Conservation (phyloP, 306 rosid genomes). For the Vigna hirtella region DNA sequence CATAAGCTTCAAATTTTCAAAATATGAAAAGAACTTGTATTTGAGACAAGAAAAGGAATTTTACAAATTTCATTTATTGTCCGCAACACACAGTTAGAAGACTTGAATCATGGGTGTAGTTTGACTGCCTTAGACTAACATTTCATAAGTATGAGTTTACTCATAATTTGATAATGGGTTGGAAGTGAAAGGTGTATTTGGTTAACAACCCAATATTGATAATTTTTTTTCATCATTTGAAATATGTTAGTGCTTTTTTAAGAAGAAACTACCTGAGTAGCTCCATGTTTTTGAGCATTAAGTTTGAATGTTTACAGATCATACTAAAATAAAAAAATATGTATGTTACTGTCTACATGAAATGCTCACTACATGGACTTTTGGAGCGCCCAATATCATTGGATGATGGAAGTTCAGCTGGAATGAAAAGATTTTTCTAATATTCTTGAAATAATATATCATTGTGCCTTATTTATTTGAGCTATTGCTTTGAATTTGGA, state of each 20-base stretch:
- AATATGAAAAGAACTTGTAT: not conserved
- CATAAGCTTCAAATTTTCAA: not conserved
- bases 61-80: not conserved
- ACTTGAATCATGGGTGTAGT: not conserved
- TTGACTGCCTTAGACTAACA: not conserved
- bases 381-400: constrained; percentile 28
- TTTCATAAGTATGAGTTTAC: not conserved
- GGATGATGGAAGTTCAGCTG: not conserved
- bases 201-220: no score
- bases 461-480: not conserved
- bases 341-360: not conserved
- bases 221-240: not conserved
- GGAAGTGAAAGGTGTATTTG: not conserved
- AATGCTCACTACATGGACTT: constrained; percentile 8
- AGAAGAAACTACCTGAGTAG: not conserved
- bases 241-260: not conserved
- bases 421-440: constrained; percentile 26
- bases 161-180: not conserved
- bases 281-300: not conserved
- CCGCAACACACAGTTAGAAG: not conserved
- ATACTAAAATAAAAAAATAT: not conserved
- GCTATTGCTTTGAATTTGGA: not conserved
- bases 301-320: not conserved
- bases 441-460: not conserved
- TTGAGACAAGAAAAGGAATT: not conserved